phyloP scores from a whole-genome alignment of 2,329 filamentous ascomycete species.

The Fusarium bulbicola region DNA sequence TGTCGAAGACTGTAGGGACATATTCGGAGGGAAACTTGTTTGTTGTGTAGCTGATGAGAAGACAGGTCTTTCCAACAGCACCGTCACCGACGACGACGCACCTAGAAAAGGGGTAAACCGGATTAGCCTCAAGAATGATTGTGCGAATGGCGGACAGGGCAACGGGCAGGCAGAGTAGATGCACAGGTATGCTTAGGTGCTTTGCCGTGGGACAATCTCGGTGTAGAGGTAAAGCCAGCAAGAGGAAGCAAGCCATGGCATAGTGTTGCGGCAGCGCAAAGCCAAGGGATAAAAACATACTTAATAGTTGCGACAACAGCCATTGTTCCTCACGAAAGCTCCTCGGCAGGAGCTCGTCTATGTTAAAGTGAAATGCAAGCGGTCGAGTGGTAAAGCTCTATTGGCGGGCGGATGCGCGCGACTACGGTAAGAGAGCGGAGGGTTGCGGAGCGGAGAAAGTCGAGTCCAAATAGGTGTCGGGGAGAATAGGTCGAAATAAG shows the following conservation, averaged over 20 bases:
- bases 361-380: slow-evolving; percentile 33
- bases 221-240: slow-evolving; percentile 1
- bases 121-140: slow-evolving; percentile 31
- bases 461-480: slow-evolving; percentile 10
- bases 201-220: not conserved
- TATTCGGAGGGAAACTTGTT: slow-evolving; percentile 99
- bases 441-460: slow-evolving; percentile 25
- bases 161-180: slow-evolving; percentile 18
- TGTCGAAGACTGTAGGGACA: slow-evolving; percentile 98
- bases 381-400: slow-evolving; percentile 38
- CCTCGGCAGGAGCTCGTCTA: slow-evolving; percentile 49
- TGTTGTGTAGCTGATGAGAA: slow-evolving; percentile 98
- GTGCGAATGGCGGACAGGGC: not conserved
- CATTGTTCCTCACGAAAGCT: slow-evolving; percentile 54
- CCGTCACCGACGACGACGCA: slow-evolving; percentile 99
- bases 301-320: slow-evolving; percentile 73
- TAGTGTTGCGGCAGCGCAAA: slow-evolving; percentile 9
- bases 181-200: slow-evolving; percentile 17
- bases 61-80: slow-evolving; percentile 99
- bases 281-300: slow-evolving; percentile 52
- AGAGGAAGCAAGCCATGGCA: not conserved
- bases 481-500: not conserved
- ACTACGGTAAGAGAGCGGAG: slow-evolving; percentile 32
- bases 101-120: slow-evolving; percentile 57
- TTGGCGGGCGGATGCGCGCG: slow-evolving; percentile 37